A percentile compares a stretch with the other conserved stretches of the same genome.
These are phyloP conservation scores for Globisporangium rhizosaccharum DNA, from an alignment of 352 stramenopile species.

Conservation along the genomic window DNA sequence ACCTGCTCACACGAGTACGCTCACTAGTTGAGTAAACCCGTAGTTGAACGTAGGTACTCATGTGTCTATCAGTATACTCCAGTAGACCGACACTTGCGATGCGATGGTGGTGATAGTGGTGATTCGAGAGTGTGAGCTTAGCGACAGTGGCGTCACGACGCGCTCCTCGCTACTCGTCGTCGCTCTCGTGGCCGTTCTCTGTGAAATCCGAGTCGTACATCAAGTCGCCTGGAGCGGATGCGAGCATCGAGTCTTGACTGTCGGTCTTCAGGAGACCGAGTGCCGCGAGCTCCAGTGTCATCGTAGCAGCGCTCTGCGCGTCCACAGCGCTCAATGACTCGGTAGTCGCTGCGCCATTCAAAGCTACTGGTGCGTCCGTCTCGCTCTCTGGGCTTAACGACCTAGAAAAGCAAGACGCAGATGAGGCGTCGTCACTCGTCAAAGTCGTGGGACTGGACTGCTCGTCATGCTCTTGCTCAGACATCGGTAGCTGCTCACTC, in stretches of 20 bases:
- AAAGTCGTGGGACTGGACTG: too few species aligned
- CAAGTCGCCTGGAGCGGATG: neutral
- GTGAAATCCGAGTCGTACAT: constrained; percentile 25
- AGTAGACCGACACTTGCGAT: neutral
- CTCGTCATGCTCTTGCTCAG: too few species aligned
- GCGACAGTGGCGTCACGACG: too few species aligned
- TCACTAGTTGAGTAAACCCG: too few species aligned
- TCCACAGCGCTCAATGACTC: neutral
- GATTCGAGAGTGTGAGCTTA: too few species aligned
- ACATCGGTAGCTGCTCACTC: too few species aligned
- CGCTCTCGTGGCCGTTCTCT: constrained; percentile 9
- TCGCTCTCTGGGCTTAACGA: too few species aligned
- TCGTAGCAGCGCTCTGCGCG: neutral
- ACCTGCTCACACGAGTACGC: too few species aligned
- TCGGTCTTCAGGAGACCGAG: constrained; percentile 1
- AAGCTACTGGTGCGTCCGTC: neutral
- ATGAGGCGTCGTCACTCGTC: too few species aligned
- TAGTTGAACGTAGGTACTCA: too few species aligned
- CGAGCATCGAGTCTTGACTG: constrained; percentile 1
- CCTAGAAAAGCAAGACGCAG: too few species aligned
- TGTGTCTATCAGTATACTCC: too few species aligned
- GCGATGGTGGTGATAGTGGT: neutral
- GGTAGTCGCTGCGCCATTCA: neutral
- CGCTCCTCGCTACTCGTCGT: neutral
- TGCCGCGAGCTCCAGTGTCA: neutral